Conservation (phyloP, 345 rosid genomes). For the Citrus maxima region DNA sequence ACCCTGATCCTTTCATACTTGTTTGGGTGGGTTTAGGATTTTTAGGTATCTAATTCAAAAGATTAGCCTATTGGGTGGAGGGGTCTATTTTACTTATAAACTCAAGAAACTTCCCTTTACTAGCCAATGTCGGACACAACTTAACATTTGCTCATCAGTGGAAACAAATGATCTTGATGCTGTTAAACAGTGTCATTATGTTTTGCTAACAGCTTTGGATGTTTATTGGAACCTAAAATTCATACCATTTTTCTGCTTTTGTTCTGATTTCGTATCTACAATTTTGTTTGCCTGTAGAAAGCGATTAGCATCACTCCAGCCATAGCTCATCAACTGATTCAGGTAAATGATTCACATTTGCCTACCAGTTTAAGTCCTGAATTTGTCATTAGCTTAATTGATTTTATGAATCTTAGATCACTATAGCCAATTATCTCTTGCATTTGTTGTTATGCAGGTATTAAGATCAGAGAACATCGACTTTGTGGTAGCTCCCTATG, state of each 20-base stretch:
- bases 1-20: no score
- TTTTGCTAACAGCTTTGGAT: neutral
- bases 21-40: no score
- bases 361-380: neutral
- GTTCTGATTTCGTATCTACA: neutral
- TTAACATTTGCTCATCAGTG: no score
- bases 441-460: slow-evolving; percentile 40
- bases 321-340: slow-evolving; percentile 75
- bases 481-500: slow-evolving; percentile 91
- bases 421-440: slow-evolving; percentile 3
- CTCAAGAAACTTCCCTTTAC: no score
- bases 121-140: no score
- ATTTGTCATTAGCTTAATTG: neutral
- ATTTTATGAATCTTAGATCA: neutral
- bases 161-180: no score
- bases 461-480: slow-evolving; percentile 72
- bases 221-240: neutral
- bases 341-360: slow-evolving; percentile 36
- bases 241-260: neutral
- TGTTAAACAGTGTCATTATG: neutral
- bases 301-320: slow-evolving; percentile 75
- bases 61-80: no score
- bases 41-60: no score
- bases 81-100: no score
- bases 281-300: slow-evolving; percentile 42